Evolutionary conservation across 2,329 filamentous ascomycete genomes (phyloP), one percentile per base, ranked within the genome.

Genomic region (Exophiala mesophila): DNA sequence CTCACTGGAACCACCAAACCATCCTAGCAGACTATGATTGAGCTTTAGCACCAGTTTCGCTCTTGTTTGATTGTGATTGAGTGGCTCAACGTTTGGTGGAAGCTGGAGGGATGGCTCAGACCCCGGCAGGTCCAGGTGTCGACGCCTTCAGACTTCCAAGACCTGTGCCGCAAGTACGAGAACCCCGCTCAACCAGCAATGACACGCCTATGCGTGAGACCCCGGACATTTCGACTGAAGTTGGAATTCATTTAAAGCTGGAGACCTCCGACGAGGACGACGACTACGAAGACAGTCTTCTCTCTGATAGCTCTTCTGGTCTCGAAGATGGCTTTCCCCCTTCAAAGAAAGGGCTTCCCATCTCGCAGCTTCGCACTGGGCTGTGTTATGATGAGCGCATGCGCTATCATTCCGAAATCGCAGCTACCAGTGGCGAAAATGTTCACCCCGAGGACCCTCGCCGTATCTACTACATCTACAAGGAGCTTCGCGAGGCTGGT

Each of bases 371-470:
- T 1, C 78, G 83, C 0, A 89, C 85, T 0, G 86, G 86, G 3
- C 80, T 84, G 48, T 90, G 86, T 53, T 98, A 97, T 61, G 92
- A 98, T 67, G 82, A 87, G 44, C 80, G 90, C 21, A 98, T 98
- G 92, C 88, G 92, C 47, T 84, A 94, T 47, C 92, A 98, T 62
- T 85, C 88, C 41, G 94, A 96, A 60, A 81, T 86, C 12, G 82
- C 87, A 13, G 69, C 73, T 3, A 67, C 70, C 3, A 64, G 69
- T 13, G 74, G 76, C 1, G 77, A 81, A 35, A 83, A 90, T 16
- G 83, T 94, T 38, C 92, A 98, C 58, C 92, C 92, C 0, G 92
- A 98, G 63, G 92, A 98, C 57, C 92, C 92, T 1, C 76, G 88
- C 19, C 81, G 92, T 10, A 96, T 98, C 46, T 86, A 89, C 56